A percentile compares a stretch with the other conserved stretches of the same genome.
Conservation (phyloP, 768 basidiomycete species). For the Boletus coccyginus region DNA sequence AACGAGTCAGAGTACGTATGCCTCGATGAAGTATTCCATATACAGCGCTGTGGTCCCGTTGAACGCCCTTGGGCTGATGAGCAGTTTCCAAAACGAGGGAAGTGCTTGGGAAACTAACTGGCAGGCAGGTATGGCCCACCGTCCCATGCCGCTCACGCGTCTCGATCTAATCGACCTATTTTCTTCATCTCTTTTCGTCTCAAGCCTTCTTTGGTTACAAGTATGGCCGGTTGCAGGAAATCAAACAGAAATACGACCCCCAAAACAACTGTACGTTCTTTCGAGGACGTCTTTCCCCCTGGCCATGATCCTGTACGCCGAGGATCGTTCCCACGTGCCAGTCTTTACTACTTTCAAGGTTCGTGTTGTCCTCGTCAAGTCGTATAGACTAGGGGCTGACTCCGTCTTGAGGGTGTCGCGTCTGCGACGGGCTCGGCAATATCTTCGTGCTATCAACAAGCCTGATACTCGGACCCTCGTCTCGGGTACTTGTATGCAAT, state of each 20-base stretch:
- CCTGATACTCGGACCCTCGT: background rate
- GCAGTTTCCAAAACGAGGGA: slow-evolving; percentile 22
- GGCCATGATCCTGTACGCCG: background rate
- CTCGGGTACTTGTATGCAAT: background rate
- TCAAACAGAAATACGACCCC: slow-evolving; percentile 16
- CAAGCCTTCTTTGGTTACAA: slow-evolving; percentile 21
- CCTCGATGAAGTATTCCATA: background rate
- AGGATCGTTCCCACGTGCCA: background rate
- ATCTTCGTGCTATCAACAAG: slow-evolving; percentile 1
- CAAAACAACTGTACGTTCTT: slow-evolving; percentile 9
- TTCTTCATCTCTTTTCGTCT: background rate
- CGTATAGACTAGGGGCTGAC: background rate
- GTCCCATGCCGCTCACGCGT: background rate
- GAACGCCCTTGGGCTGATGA: slow-evolving; percentile 8
- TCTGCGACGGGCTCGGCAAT: background rate
- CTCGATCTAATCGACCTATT: background rate
- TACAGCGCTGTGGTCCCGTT: slow-evolving; percentile 5
- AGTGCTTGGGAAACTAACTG: slow-evolving; percentile 12
- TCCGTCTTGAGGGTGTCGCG: background rate
- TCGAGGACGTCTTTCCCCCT: background rate
- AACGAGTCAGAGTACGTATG: background rate
- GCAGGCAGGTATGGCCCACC: slow-evolving; percentile 7
- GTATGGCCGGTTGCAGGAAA: slow-evolving; percentile 7
- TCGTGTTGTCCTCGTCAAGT: background rate
- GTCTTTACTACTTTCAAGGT: slow-evolving; percentile 18